phyloP scores from a whole-genome alignment of 2,329 filamentous ascomycete genomes.

The Xylaria sp. region DNA sequence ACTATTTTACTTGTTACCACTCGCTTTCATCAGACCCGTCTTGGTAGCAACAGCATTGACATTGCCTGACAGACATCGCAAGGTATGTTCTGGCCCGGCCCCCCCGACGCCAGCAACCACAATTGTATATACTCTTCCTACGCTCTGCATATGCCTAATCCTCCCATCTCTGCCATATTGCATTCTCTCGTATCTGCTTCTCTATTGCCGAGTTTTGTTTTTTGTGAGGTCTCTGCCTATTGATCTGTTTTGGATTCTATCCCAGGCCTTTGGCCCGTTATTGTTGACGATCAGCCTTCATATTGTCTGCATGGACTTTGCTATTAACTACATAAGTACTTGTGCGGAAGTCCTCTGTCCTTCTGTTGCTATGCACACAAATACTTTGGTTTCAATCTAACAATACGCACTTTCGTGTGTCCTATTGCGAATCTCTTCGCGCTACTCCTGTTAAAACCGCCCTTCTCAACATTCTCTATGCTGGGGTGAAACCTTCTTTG shows the following conservation, averaged over 20 bases:
- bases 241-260: no score
- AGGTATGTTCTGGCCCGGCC: slow-evolving; percentile 16
- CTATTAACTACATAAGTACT: not conserved
- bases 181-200: no score
- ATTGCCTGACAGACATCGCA: slow-evolving; percentile 33
- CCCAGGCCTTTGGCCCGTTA: no score
- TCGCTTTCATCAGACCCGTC: slow-evolving; percentile 54
- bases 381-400: not conserved
- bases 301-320: not conserved
- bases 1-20: slow-evolving; percentile 61
- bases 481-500: no score
- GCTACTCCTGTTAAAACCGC: not conserved
- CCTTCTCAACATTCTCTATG: not conserved
- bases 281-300: no score
- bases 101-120: not conserved
- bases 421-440: not conserved
- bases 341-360: no score
- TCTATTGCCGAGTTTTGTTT: no score
- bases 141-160: no score
- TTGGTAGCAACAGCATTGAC: slow-evolving; percentile 53
- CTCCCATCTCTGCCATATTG: not conserved
- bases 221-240: no score
- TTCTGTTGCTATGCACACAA: not conserved
- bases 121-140: no score
- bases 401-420: not conserved